Conservation (phyloP, 1,139 yeast species). For the Suhomyces coccinellae region DNA sequence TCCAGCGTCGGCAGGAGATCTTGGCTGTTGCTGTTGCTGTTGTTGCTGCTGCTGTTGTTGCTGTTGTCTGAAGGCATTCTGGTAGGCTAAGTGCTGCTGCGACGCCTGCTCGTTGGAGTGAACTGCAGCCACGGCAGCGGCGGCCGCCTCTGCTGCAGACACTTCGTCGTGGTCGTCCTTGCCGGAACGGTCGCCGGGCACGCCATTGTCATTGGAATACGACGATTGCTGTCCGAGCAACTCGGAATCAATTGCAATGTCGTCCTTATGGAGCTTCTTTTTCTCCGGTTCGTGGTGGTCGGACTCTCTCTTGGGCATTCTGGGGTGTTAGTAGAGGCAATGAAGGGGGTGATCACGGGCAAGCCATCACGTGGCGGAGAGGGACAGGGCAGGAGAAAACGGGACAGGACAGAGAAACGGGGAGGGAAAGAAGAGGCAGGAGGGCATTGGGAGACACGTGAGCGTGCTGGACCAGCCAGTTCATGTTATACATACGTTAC, state of each 20-base stretch:
- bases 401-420: not conserved
- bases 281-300: slow-evolving; percentile 24
- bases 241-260: slow-evolving; percentile 49
- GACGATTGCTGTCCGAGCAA: slow-evolving; percentile 47
- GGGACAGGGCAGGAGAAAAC: not conserved
- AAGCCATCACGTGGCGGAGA: slow-evolving; percentile 1
- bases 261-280: slow-evolving; percentile 35
- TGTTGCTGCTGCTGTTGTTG: slow-evolving; percentile 21
- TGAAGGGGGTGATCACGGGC: not conserved
- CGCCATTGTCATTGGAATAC: slow-evolving; percentile 23
- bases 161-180: slow-evolving; percentile 23
- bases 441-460: not conserved
- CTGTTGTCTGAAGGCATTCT: slow-evolving; percentile 30
- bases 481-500: slow-evolving; percentile 1
- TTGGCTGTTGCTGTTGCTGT: slow-evolving; percentile 18
- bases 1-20: slow-evolving; percentile 10
- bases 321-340: slow-evolving; percentile 1
- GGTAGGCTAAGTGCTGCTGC: slow-evolving; percentile 34
- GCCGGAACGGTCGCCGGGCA: slow-evolving; percentile 15
- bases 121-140: slow-evolving; percentile 34
- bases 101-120: slow-evolving; percentile 20
- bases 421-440: not conserved
- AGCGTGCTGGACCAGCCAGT: too few relatives aligned
- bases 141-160: slow-evolving; percentile 35
- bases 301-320: slow-evolving; percentile 34